Conservation (phyloP, 345 rosid species). For the Salix koriyanagi region DNA sequence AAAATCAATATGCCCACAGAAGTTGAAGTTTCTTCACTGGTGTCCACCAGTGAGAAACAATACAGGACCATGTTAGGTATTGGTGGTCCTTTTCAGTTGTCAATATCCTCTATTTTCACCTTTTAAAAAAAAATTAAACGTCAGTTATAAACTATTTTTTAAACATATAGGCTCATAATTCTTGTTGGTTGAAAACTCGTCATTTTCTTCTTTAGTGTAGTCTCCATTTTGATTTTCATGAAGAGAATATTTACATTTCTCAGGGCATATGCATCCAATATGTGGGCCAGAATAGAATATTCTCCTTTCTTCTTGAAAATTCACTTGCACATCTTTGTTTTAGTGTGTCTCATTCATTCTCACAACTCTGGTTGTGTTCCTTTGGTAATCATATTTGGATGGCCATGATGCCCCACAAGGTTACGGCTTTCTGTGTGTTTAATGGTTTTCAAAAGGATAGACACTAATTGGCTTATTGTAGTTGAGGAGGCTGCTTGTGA, state of each 20-base stretch:
- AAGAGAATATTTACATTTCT: background rate
- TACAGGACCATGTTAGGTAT: constrained; percentile 58
- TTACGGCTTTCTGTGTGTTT: too few relatives aligned
- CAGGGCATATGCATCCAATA: background rate
- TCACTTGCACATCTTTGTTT: too few relatives aligned
- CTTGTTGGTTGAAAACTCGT: too few relatives aligned
- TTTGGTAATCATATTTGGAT: too few relatives aligned
- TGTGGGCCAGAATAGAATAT: background rate
- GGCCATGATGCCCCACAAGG: too few relatives aligned
- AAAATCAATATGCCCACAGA: constrained; percentile 59
- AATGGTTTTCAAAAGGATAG: too few relatives aligned
- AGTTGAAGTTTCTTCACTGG: constrained; percentile 38
- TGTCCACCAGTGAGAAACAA: constrained; percentile 46
- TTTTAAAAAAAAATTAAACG: background rate
- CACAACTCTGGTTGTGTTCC: too few relatives aligned
- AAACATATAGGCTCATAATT: too few relatives aligned
- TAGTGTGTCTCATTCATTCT: too few relatives aligned
- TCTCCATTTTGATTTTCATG: background rate
- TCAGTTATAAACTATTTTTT: background rate
- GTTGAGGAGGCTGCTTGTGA: too few relatives aligned
- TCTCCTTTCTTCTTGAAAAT: too few relatives aligned
- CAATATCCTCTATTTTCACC: background rate
- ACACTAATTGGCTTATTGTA: too few relatives aligned
- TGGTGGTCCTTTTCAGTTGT: constrained; percentile 3
- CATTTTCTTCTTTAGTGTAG: background rate